A percentile compares a stretch with the other conserved stretches of the same genome.
phyloP scores from a whole-genome alignment of 2,329 filamentous ascomycete species.

The Metarhizium album region DNA sequence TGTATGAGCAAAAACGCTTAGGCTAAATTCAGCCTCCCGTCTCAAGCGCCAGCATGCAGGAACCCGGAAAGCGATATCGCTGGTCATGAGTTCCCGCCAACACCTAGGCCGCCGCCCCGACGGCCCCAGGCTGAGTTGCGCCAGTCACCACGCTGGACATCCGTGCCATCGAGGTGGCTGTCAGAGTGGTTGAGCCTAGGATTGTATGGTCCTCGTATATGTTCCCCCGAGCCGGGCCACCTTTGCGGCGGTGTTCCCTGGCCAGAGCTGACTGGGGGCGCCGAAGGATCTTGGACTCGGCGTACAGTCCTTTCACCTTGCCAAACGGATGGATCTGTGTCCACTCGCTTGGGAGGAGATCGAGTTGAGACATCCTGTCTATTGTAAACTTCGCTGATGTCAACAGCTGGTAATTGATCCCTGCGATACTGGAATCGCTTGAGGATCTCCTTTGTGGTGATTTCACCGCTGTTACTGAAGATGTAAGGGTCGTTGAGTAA shows the following conservation, averaged over 20 bases:
- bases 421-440: slow-evolving; percentile 80
- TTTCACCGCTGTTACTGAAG: slow-evolving; percentile 71
- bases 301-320: slow-evolving; percentile 77
- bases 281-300: slow-evolving; percentile 55
- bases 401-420: slow-evolving; percentile 47
- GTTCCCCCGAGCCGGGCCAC: slow-evolving; percentile 36
- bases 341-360: slow-evolving; percentile 53
- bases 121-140: slow-evolving; percentile 45
- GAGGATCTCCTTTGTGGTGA: slow-evolving; percentile 94
- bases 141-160: slow-evolving; percentile 42
- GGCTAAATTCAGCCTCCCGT: slow-evolving; percentile 1
- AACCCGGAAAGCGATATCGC: neutral
- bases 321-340: slow-evolving; percentile 78
- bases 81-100: slow-evolving; percentile 32
- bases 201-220: slow-evolving; percentile 31
- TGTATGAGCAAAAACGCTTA: slow-evolving; percentile 10
- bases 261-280: slow-evolving; percentile 23
- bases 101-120: slow-evolving; percentile 38
- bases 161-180: slow-evolving; percentile 26
- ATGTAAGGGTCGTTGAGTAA: slow-evolving; percentile 75
- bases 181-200: slow-evolving; percentile 34
- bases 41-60: neutral
- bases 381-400: slow-evolving; percentile 45
- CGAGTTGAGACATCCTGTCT: slow-evolving; percentile 46
- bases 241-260: slow-evolving; percentile 40